Evolutionary conservation across 371 early-diverging fungal species (phyloP), one percentile per base, ranked within the genome.

Genomic region (Actinomortierella ambigua): DNA sequence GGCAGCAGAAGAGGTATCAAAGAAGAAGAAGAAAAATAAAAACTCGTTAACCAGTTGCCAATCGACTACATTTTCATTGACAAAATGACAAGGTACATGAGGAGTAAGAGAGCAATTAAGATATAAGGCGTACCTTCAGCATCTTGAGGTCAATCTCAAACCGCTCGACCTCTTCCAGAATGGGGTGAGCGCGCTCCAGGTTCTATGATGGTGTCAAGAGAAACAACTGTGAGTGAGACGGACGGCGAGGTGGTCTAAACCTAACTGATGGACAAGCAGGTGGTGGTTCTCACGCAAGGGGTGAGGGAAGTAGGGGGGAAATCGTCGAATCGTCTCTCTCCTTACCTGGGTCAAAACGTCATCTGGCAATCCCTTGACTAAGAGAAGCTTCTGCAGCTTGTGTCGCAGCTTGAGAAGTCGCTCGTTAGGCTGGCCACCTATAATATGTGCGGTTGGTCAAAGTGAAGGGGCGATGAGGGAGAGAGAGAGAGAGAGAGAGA

Each of bases 341-440:
- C n/a, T 24, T 67, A 73, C 75, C 75, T 73, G 75, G 23, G 62
- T 57, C 18, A 73, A 59, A 27, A 63, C 59, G 18, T 71, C 73
- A 14, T 71, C 73, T 2, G 66, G 48, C 18, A 73, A 66, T 8
- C 75, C 75, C 7, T 67, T 67, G 0, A 73, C 67, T 14, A 73
- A 41, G 18, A 73, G 60, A 6, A 73, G 26, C 43, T 73, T 73
- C 41, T 73, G 75, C 5, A 73, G 61, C 53, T 73, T 73, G 55
- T 73, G 75, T 11, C 75, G 75, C 46, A 73, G 29, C 56, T 73
- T 73, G 51, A 73, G 40, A n/a, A 73, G 55, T 4, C 75, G 67
- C 51, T 73, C 75, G 27, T 59, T 73, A 5, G 75, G 75, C 18
- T 63, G 63, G 18, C 67, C 67, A 22, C 75, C 75, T 73, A 63